Base-by-base conservation (phyloP, 257 asterid genomes). In the Lycium barbarum region DNA sequence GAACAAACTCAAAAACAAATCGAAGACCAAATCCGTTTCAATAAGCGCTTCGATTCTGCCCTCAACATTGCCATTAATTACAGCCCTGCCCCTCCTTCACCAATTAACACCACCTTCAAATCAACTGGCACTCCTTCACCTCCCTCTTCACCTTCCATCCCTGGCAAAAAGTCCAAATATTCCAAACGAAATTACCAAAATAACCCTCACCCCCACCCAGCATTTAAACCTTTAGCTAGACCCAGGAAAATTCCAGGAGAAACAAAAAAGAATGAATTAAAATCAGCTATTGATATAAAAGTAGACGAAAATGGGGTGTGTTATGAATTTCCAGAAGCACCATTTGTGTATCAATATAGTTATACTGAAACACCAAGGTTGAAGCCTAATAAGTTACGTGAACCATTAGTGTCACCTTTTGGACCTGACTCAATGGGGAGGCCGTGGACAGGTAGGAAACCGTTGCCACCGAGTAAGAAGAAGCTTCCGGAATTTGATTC, bases 391-490 rank as follows among this genome's bases (percentile, higher is more conserved):
- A 94, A 91, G 89, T 55, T 95, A 81, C 88, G 99, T 83, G 98
- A 95, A 93, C 97, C 98, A 12, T 80, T 93, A 84, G 93, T 95
- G 55, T 93, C 98, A 3, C 99, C 99, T 0, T 95, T 97, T 53
- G 98, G 97, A 55, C 97, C 99, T 0, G 82, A 58, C 18, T 90
- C 96, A 0, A 94, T 97, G 97, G 84, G 90, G 18, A 92, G 93
- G 91, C 98, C 99, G 10, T 97, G 98, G 98, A 86, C 93, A 35
- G 99, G 98, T 49, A 84, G 95, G 87, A 95, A 89, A 89, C 98
- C 98, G 0, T 73, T 93, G 87, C 95, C 94, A 9, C 89, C 93
- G 6, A 91, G 97, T 89, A 96, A 92, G 89, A 95, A 93, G 93
- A 91, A 88, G 88, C 90, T 92, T 63, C 98, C 96, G 20, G 95